These are phyloP conservation scores for Wickerhamiella kazuoi DNA, from an alignment of 805 yeast species.

Conservation along the genomic window DNA sequence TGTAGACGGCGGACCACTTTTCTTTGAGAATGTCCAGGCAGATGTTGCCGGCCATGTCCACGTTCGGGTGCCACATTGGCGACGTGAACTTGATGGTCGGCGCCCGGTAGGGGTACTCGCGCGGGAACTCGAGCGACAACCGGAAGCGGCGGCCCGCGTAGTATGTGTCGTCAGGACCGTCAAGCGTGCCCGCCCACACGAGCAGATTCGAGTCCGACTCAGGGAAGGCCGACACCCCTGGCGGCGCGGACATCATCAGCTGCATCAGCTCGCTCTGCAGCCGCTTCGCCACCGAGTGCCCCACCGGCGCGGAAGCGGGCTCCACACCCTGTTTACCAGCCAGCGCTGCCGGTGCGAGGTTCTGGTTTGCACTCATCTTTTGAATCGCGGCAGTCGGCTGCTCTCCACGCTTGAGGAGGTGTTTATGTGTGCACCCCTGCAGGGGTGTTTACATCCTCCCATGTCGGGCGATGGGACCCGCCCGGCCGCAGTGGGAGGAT, in stretches of 20 bases:
- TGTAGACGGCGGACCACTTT: constrained; percentile 47
- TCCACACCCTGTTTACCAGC: constrained; percentile 1
- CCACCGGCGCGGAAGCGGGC: constrained; percentile 18
- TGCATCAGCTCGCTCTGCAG: constrained; percentile 36
- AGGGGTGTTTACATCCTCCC: too few relatives aligned
- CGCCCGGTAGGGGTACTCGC: constrained; percentile 39
- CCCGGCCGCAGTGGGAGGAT: too few relatives aligned
- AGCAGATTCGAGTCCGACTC: constrained; percentile 34
- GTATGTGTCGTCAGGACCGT: constrained; percentile 40
- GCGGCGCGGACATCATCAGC: constrained; percentile 32
- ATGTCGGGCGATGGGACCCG: too few relatives aligned
- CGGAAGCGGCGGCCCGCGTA: constrained; percentile 37
- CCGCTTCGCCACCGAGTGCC: constrained; percentile 33
- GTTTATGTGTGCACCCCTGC: too few relatives aligned
- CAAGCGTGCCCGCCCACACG: constrained; percentile 40
- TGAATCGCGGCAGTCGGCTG: too few relatives aligned
- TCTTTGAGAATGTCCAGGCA: constrained; percentile 48
- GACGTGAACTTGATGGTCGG: constrained; percentile 38
- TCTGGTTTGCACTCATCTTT: constrained; percentile 5
- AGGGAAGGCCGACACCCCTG: constrained; percentile 40
- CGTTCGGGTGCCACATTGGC: constrained; percentile 52
- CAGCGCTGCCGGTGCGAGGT: constrained; percentile 1
- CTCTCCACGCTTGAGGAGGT: too few relatives aligned
- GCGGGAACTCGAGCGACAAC: constrained; percentile 33
- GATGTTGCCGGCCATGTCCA: constrained; percentile 46